Base-by-base conservation (phyloP, 768 basidiomycete species). In the Pleurotus pulmonarius region DNA sequence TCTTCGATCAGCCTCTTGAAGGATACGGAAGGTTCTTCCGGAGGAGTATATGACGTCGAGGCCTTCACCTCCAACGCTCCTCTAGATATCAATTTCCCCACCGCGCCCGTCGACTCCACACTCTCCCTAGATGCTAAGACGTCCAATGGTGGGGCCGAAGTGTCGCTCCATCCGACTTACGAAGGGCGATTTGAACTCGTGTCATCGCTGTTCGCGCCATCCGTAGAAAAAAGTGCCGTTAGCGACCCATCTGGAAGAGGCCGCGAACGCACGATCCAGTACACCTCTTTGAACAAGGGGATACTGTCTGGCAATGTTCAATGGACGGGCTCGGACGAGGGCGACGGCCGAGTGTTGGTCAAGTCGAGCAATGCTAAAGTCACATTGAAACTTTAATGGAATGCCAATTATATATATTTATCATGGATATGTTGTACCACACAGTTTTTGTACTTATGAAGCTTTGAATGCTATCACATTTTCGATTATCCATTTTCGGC, bases 181-280 rank as follows among this genome's bases (percentile, higher is more conserved):
- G 74, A 79, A 58, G 80, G 78, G 46, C 51, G 43, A 20, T 73
- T 78, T 57, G 51, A 38, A 4, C 47, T 58, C 34, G 20, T 16
- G 18, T 53, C 51, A 20, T 40, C 51, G 2, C 34, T 53, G 41
- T 53, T 53, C 39, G 12, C 37, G 1, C 51, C 51, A 12, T 3
- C 5, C 15, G 51, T 53, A 15, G 18, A 53, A 18, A 53, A 53
- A 25, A 12, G 37, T 6, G 3, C 39, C n/a, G 22, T 41, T 12
- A 9, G 11, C 15, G 51, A 53, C 20, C 51, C 29, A 38, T 2
- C 34, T 67, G 49, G 16, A 8, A 20, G 29, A 55, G 47, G 15
- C 52, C 57, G 46, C 18, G 37, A 22, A 39, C 4, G n/a, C 6
- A 41, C 51, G 6, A 39, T 53, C 13, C 37, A 53, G 24, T 34